Percentiles rank a stretch among this genome's conserved stretches.
Evolutionary conservation across 148 eudicot genomes (phyloP).

Genomic region (Camellia lanceoleosa): DNA sequence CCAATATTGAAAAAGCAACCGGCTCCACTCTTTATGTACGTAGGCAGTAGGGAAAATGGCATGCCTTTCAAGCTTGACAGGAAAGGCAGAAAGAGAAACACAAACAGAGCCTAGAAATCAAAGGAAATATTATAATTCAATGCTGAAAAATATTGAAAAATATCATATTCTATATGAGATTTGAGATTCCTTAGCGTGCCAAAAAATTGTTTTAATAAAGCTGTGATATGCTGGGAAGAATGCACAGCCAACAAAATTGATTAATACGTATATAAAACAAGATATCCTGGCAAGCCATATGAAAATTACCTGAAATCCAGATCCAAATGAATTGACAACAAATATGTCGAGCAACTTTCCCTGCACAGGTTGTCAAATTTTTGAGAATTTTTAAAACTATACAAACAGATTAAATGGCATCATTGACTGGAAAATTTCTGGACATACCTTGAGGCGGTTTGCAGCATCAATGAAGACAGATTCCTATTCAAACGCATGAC

Average conservation of each 20-base stretch:
- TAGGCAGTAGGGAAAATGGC: slow-evolving; percentile 65
- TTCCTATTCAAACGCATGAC: slow-evolving; percentile 44
- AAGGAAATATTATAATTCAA: background rate
- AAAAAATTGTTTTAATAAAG: too few species aligned
- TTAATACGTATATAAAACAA: background rate
- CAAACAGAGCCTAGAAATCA: slow-evolving; percentile 69
- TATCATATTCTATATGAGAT: too few species aligned
- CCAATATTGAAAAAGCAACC: slow-evolving; percentile 70
- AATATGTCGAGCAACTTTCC: slow-evolving; percentile 81
- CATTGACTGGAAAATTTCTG: background rate
- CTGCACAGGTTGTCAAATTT: slow-evolving; percentile 29
- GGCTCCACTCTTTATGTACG: slow-evolving; percentile 64
- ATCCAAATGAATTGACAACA: slow-evolving; percentile 88
- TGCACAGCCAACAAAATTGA: background rate
- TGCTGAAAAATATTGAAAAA: background rate
- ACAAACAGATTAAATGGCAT: background rate
- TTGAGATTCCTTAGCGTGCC: too few species aligned
- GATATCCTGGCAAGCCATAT: background rate
- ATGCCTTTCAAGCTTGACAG: slow-evolving; percentile 73
- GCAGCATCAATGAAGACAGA: slow-evolving; percentile 71
- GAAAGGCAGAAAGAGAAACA: slow-evolving; percentile 71
- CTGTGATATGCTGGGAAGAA: background rate
- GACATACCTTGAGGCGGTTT: slow-evolving; percentile 57
- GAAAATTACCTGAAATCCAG: slow-evolving; percentile 70
- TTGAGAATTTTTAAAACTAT: background rate